Percentiles rank a stretch among this genome's conserved stretches.
These are phyloP conservation scores for Hypomyces rosellus DNA, from an alignment of 2,329 filamentous ascomycete species.

Conservation along the genomic window DNA sequence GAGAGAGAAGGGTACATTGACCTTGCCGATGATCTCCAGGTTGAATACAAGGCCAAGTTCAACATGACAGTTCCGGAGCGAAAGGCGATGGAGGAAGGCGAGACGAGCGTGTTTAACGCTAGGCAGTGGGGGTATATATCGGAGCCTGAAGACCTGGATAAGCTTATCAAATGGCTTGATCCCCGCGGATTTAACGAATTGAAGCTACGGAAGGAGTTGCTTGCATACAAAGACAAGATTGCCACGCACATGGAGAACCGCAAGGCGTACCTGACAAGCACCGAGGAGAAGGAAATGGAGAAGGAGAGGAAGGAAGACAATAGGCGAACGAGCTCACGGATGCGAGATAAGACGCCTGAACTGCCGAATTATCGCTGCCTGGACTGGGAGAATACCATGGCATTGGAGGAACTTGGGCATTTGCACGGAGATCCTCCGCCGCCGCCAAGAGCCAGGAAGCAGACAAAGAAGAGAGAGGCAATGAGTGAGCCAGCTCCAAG, in stretches of 20 bases:
- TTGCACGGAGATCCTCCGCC: slow-evolving; percentile 51
- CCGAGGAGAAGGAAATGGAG: slow-evolving; percentile 29
- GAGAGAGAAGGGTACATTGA: slow-evolving; percentile 85
- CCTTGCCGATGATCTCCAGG: slow-evolving; percentile 60
- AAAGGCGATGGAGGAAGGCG: slow-evolving; percentile 78
- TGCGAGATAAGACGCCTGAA: slow-evolving; percentile 43
- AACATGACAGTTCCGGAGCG: slow-evolving; percentile 79
- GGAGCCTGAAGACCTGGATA: slow-evolving; percentile 69
- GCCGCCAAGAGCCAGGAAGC: slow-evolving; percentile 44
- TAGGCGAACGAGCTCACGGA: slow-evolving; percentile 40
- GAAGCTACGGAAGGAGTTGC: slow-evolving; percentile 81
- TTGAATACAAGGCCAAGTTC: slow-evolving; percentile 71
- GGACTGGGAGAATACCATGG: slow-evolving; percentile 51
- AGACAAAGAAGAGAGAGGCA: slow-evolving; percentile 45
- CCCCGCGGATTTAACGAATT: slow-evolving; percentile 78
- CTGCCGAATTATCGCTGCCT: slow-evolving; percentile 43
- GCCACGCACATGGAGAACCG: slow-evolving; percentile 74
- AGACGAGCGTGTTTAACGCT: slow-evolving; percentile 69
- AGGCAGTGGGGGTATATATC: slow-evolving; percentile 89
- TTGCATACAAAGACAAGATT: slow-evolving; percentile 70
- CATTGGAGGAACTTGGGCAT: slow-evolving; percentile 51
- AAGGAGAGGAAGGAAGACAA: slow-evolving; percentile 34
- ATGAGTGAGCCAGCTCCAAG: slow-evolving; percentile 21
- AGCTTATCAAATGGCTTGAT: slow-evolving; percentile 82
- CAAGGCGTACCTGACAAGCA: slow-evolving; percentile 55